Percentiles rank a stretch among this genome's conserved stretches.
Conservation (phyloP, 495 filamentous ascomycete genomes). For the Rhypophila decipiens region DNA sequence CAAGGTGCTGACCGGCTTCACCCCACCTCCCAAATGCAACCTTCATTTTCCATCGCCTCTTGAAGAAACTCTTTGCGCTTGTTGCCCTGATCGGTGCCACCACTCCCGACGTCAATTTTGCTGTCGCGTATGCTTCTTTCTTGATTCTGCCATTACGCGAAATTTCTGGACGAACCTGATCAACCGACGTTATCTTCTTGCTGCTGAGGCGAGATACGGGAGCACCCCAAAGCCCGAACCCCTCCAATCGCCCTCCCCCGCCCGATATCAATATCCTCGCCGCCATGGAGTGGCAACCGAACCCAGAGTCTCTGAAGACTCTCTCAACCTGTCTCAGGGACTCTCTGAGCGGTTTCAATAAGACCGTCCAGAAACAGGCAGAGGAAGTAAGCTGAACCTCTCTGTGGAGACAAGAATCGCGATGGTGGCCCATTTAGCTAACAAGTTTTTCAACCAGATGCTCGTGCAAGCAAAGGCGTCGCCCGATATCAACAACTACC, state of each 20-base stretch:
- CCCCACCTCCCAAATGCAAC: constrained; percentile 11
- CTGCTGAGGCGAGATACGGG: too few species aligned
- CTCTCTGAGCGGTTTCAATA: constrained; percentile 79
- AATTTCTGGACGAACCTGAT: too few species aligned
- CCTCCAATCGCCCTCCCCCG: background rate
- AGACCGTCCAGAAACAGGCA: constrained; percentile 74
- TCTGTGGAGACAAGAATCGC: too few species aligned
- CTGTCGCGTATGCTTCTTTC: too few species aligned
- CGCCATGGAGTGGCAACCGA: constrained; percentile 88
- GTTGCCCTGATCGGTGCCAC: constrained; percentile 1
- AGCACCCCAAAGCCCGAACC: background rate
- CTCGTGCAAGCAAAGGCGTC: constrained; percentile 83
- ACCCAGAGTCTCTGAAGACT: constrained; percentile 78
- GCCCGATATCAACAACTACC: constrained; percentile 94
- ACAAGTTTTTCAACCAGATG: constrained; percentile 81
- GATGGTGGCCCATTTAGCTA: too few species aligned
- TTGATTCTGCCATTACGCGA: too few species aligned
- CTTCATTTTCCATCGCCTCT: constrained; percentile 5
- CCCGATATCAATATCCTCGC: constrained; percentile 1
- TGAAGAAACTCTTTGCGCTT: constrained; percentile 7
- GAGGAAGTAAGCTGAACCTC: constrained; percentile 46
- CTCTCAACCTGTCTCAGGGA: constrained; percentile 84
- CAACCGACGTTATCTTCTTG: too few species aligned
- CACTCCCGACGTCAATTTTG: background rate
- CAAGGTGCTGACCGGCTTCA: constrained; percentile 4